Evolutionary conservation across 140 eudicot species (phyloP).

Genomic region (Cichorium intybus): DNA sequence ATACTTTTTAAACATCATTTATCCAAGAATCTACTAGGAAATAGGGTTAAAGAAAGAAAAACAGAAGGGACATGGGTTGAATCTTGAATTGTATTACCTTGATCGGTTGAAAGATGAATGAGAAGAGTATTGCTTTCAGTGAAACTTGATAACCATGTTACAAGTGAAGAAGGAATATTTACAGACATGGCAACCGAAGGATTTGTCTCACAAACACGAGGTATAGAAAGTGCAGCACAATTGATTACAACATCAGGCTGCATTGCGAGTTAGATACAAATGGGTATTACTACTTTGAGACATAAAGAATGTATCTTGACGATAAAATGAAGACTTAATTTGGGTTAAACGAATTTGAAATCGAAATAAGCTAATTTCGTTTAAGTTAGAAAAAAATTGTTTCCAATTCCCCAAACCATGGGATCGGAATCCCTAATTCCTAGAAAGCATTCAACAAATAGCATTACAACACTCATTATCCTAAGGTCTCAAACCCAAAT

Average conservation of each 20-base stretch:
- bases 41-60: too few species aligned
- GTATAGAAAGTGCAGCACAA: constrained; percentile 89
- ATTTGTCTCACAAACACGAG: constrained; percentile 79
- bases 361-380: neutral
- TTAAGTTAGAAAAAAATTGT: neutral
- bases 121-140: constrained; percentile 45
- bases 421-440: neutral
- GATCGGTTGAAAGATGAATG: constrained; percentile 93
- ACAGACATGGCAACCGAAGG: constrained; percentile 75
- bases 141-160: constrained; percentile 76
- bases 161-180: constrained; percentile 77
- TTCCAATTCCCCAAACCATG: too few species aligned
- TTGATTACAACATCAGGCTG: constrained; percentile 96
- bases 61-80: neutral
- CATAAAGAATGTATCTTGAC: neutral
- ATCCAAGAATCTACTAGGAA: too few species aligned
- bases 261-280: constrained; percentile 14
- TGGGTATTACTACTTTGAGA: too few species aligned
- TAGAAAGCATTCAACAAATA: neutral
- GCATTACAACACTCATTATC: neutral
- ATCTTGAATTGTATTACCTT: constrained; percentile 50
- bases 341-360: neutral
- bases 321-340: neutral
- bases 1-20: too few species aligned
- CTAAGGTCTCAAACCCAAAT: neutral